Evolutionary conservation across 805 yeast genomes (phyloP).

Genomic region (Diddensiella transvaalensis): DNA sequence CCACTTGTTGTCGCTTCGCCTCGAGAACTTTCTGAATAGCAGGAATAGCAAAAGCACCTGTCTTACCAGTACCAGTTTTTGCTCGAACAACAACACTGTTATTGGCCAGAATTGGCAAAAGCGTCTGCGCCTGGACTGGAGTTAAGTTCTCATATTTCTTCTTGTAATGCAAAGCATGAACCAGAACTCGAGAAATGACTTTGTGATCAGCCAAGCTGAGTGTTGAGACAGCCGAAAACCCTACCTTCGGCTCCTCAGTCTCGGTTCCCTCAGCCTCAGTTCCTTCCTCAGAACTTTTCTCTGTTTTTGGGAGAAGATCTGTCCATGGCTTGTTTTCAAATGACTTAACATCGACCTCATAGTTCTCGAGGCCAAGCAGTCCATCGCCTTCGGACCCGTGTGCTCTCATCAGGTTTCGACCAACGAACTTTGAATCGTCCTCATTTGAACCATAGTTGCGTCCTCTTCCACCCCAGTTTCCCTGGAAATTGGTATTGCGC

Average conservation of each 20-base stretch:
- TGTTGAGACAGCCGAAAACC: constrained; percentile 29
- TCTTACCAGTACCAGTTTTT: constrained; percentile 94
- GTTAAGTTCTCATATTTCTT: constrained; percentile 33
- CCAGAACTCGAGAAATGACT: constrained; percentile 30
- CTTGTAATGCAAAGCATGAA: constrained; percentile 32
- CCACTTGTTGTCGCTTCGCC: constrained; percentile 33
- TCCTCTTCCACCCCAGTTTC: constrained; percentile 1
- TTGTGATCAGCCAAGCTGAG: constrained; percentile 25
- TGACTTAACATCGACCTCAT: constrained; percentile 24
- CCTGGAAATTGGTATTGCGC: neutral
- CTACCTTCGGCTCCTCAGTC: constrained; percentile 11
- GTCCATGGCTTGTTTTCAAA: constrained; percentile 23
- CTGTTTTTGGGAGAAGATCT: constrained; percentile 19
- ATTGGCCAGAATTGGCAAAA: constrained; percentile 67
- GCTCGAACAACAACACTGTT: constrained; percentile 80
- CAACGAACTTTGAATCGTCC: constrained; percentile 10
- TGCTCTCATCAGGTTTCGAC: constrained; percentile 11
- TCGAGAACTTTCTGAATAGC: constrained; percentile 54
- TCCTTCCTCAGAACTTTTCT: constrained; percentile 14
- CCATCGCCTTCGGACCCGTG: constrained; percentile 30
- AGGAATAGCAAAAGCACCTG: constrained; percentile 85
- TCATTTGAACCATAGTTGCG: neutral
- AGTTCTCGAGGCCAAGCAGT: constrained; percentile 28
- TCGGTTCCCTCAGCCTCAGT: neutral
- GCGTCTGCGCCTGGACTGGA: constrained; percentile 37